Conservation (phyloP, 306 rosid genomes). For the Rosa chinensis region DNA sequence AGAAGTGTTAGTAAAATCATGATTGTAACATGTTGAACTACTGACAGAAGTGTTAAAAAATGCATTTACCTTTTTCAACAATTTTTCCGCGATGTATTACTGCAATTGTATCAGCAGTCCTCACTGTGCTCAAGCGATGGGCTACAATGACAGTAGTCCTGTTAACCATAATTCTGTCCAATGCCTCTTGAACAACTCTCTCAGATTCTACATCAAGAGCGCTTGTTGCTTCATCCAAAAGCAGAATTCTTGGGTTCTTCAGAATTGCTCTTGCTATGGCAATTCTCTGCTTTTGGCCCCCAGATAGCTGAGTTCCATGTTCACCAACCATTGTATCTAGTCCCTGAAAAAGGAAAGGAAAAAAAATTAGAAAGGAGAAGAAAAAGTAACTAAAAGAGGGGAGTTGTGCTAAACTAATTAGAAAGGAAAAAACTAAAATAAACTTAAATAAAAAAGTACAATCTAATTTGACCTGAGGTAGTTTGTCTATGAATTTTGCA, state of each 20-base stretch:
- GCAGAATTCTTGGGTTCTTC: conserved; percentile 51
- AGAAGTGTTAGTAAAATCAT: neutral
- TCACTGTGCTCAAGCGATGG: conserved; percentile 50
- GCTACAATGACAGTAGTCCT: conserved; percentile 52
- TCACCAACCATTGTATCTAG: conserved; percentile 76
- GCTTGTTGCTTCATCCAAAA: conserved; percentile 59
- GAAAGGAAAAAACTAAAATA: neutral
- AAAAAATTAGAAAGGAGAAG: neutral
- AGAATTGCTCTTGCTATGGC: conserved; percentile 57
- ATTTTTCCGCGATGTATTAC: conserved; percentile 47
- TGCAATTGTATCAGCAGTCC: conserved; percentile 50
- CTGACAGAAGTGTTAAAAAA: neutral
- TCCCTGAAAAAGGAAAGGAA: conserved; percentile 30
- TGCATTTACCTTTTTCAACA: conserved; percentile 43
- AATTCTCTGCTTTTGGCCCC: conserved; percentile 63
- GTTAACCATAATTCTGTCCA: conserved; percentile 46
- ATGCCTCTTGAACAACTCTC: conserved; percentile 52
- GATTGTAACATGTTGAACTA: too few species aligned
- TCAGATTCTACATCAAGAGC: conserved; percentile 62
- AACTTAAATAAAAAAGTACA: neutral
- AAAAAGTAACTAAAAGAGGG: neutral
- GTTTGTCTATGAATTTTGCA: conserved; percentile 64
- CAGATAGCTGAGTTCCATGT: conserved; percentile 75
- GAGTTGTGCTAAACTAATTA: neutral
- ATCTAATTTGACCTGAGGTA: conserved; percentile 49